Evolutionary conservation across 768 basidiomycete species (phyloP).

Genomic region (Tulasnella sp.): DNA sequence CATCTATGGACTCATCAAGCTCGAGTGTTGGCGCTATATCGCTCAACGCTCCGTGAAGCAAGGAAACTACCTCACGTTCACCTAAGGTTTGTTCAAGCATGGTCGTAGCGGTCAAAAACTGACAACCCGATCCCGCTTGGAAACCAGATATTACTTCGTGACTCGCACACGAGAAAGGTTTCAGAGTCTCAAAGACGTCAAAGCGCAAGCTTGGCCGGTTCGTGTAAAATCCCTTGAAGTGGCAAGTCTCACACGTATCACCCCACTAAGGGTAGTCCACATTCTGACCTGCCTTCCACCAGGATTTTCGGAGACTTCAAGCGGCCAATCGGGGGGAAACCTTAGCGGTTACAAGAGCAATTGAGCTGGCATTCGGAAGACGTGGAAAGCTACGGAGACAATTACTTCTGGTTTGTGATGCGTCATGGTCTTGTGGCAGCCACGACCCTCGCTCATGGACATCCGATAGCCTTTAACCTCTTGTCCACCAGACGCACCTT

Average conservation of each 20-base stretch:
- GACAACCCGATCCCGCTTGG: not conserved
- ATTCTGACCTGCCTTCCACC: not conserved
- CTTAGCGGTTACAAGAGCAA: constrained; percentile 42
- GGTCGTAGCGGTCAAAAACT: no score
- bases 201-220: not conserved
- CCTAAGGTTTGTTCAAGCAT: not conserved
- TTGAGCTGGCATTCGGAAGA: constrained; percentile 66
- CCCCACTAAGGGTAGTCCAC: no score
- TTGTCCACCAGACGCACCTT: constrained; percentile 35
- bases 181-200: not conserved
- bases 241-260: not conserved
- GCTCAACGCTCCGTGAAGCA: not conserved
- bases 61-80: not conserved
- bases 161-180: not conserved
- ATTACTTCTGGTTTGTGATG: constrained; percentile 44
- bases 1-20: not conserved
- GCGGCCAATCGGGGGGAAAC: constrained; percentile 41
- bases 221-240: not conserved
- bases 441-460: not conserved
- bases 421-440: not conserved
- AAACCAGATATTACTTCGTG: not conserved
- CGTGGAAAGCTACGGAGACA: constrained; percentile 60
- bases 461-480: constrained; percentile 42
- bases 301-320: constrained; percentile 46
- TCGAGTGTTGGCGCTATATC: not conserved